A percentile compares a stretch with the other conserved stretches of the same genome.
These are phyloP conservation scores for Backusella tuberculispora DNA, from an alignment of 192 early-diverging fungal genomes.

Conservation along the genomic window DNA sequence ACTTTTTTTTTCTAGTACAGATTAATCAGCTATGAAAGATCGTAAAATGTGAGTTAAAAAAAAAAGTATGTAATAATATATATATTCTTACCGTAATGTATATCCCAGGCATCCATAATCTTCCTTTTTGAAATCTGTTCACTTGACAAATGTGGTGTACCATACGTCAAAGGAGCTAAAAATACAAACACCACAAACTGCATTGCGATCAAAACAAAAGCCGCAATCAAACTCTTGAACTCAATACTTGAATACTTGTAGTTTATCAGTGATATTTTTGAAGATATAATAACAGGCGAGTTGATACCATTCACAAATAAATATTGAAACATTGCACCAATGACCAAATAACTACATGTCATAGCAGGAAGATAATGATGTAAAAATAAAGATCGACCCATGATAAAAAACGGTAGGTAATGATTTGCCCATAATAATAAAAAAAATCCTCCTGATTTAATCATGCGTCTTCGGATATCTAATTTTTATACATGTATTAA, in stretches of 20 bases:
- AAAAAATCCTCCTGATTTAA: conserved; percentile 74
- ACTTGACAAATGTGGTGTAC: conserved; percentile 63
- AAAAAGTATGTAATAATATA: too few relatives aligned
- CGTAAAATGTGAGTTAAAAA: too few relatives aligned
- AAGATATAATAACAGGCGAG: conserved; percentile 43
- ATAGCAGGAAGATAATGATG: conserved; percentile 93
- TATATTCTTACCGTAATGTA: conserved; percentile 64
- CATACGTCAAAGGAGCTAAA: conserved; percentile 89
- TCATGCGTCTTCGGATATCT: conserved; percentile 61
- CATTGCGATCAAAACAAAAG: conserved; percentile 47
- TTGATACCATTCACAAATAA: conserved; percentile 62
- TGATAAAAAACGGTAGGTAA: conserved; percentile 88
- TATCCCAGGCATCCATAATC: conserved; percentile 80
- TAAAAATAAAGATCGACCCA: conserved; percentile 88
- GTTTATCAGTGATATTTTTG: conserved; percentile 22
- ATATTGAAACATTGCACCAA: conserved; percentile 73
- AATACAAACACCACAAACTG: conserved; percentile 66
- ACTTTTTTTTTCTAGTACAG: too few relatives aligned
- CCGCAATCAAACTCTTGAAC: conserved; percentile 41
- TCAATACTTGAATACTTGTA: conserved; percentile 3
- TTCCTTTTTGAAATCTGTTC: conserved; percentile 63
- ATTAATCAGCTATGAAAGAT: too few relatives aligned
- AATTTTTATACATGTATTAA: neutral
- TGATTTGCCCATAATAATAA: conserved; percentile 83
- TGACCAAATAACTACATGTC: conserved; percentile 75